Evolutionary conservation across 2,329 filamentous ascomycete species (phyloP).

Genomic region (Aspergillus awamori): DNA sequence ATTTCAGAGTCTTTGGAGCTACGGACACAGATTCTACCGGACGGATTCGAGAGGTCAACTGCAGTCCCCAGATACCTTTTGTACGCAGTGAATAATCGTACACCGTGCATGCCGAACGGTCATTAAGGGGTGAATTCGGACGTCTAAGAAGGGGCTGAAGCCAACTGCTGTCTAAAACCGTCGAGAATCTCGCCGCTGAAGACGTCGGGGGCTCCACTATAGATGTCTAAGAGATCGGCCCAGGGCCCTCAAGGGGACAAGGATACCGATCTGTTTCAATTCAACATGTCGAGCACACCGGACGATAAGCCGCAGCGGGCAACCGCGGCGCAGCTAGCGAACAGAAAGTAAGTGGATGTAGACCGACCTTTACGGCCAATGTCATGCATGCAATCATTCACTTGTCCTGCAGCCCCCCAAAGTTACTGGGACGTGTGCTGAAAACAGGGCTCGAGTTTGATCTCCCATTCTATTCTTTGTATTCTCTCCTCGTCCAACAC

Average conservation of each 20-base stretch:
- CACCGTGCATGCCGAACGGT: constrained; percentile 20
- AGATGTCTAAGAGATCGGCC: constrained; percentile 46
- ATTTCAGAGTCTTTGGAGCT: constrained; percentile 10
- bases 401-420: constrained; percentile 12
- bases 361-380: constrained; percentile 21
- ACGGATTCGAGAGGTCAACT: constrained; percentile 1
- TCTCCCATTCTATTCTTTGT: neutral
- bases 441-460: neutral
- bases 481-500: neutral
- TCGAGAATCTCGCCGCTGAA: constrained; percentile 21
- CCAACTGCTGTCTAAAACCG: constrained; percentile 6
- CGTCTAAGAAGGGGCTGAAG: constrained; percentile 23
- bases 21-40: constrained; percentile 1
- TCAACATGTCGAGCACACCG: constrained; percentile 44
- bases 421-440: neutral
- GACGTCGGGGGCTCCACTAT: constrained; percentile 19
- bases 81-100: neutral
- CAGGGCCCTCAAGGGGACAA: constrained; percentile 41
- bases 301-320: constrained; percentile 54
- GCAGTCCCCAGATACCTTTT: neutral
- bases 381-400: constrained; percentile 16
- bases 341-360: constrained; percentile 55
- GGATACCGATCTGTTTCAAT: constrained; percentile 32
- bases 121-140: constrained; percentile 11
- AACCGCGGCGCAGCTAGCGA: constrained; percentile 58